Evolutionary conservation across 163 green algal genomes (phyloP), one percentile per base, ranked within the genome.

Genomic region (Scenedesmus sp.): DNA sequence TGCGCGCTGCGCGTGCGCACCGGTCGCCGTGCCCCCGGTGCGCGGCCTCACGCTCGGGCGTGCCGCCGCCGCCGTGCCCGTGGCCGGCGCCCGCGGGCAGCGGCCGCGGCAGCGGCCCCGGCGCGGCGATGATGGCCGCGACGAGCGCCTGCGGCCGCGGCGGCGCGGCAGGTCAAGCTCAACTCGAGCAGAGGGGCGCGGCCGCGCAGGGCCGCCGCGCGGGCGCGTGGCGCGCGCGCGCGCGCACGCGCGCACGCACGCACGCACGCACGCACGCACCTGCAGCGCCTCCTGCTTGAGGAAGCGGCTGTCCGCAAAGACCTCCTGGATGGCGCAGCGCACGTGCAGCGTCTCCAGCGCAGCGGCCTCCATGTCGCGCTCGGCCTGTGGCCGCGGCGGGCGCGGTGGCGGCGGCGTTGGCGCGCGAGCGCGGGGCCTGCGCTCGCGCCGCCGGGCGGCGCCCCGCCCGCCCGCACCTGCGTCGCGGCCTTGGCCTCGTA

Each of bases 221-320:
- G n/a, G n/a, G n/a, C n/a, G n/a, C n/a, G n/a, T n/a, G n/a, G n/a
- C n/a, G n/a, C n/a, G n/a, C n/a, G n/a, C n/a, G n/a, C n/a, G n/a
- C n/a, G n/a, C n/a, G n/a, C n/a, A n/a, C n/a, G n/a, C n/a, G n/a
- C n/a, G n/a, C n/a, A n/a, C n/a, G n/a, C n/a, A n/a, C n/a, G n/a
- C n/a, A n/a, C n/a, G n/a, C n/a, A n/a, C n/a, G n/a, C n/a, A n/a
- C n/a, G n/a, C n/a, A n/a, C 50, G 50, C 54, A 77, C 69, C 70
- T 79, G 70, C 53, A 82, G 51, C 18, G 75, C 56, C 63, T 82
- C 84, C 74, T 71, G 85, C 84, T 79, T 86, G 67, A 98, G 84
- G 85, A 97, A 98, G 77, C 95, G 95, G 81, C 83, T 95, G 76
- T 97, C 93, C 5, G 87, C 87, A 80, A 98, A 96, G 3, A 98